Percentiles rank a stretch among this genome's conserved stretches.
phyloP scores from a whole-genome alignment of 805 yeast genomes.

The Suhomyces prunicola region DNA sequence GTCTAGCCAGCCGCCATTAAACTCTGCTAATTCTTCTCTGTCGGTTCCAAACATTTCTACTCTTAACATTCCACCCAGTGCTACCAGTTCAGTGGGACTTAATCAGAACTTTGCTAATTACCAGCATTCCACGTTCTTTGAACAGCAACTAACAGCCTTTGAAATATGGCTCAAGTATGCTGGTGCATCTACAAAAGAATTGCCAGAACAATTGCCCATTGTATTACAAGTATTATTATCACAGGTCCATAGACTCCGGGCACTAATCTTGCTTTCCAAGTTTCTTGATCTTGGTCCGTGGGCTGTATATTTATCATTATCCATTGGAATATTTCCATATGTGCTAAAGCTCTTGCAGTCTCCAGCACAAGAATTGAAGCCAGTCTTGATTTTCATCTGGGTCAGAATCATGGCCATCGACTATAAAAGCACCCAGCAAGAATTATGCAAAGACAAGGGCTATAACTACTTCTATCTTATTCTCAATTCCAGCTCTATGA shows the following conservation, averaged over 20 bases:
- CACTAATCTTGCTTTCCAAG: slow-evolving; percentile 75
- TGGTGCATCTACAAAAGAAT: slow-evolving; percentile 75
- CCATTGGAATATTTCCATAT: slow-evolving; percentile 95
- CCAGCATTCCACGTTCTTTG: slow-evolving; percentile 91
- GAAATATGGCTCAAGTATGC: slow-evolving; percentile 90
- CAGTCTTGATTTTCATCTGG: slow-evolving; percentile 94
- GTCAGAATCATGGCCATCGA: slow-evolving; percentile 97
- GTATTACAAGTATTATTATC: slow-evolving; percentile 89
- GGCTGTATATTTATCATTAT: slow-evolving; percentile 91
- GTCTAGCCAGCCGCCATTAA: not conserved
- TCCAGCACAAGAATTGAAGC: slow-evolving; percentile 93
- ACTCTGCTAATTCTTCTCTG: not conserved
- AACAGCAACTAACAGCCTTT: slow-evolving; percentile 93
- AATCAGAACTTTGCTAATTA: slow-evolving; percentile 45
- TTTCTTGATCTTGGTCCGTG: slow-evolving; percentile 95
- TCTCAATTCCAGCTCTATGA: slow-evolving; percentile 45
- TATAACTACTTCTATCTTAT: slow-evolving; percentile 83
- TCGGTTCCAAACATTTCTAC: not conserved
- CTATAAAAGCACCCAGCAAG: slow-evolving; percentile 84
- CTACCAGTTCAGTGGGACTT: slow-evolving; percentile 6
- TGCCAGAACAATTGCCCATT: slow-evolving; percentile 94
- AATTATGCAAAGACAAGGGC: slow-evolving; percentile 86
- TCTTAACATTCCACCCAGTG: not conserved
- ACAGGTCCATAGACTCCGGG: slow-evolving; percentile 90
- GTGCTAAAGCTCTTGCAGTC: slow-evolving; percentile 85